Conservation (phyloP, 345 rosid genomes). For the Hevea brasiliensis region DNA sequence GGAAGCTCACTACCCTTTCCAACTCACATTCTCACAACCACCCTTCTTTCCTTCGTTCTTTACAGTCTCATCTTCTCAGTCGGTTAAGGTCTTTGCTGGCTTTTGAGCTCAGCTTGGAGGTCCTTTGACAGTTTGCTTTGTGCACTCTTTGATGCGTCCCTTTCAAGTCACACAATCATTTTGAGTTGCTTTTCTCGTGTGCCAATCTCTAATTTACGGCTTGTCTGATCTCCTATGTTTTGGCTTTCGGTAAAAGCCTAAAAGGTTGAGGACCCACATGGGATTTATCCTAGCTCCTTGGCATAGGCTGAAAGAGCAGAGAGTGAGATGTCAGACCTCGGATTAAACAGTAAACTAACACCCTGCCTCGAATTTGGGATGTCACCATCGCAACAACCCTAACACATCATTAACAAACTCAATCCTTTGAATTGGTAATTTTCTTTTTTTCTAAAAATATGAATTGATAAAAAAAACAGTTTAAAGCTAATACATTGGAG, state of each 20-base stretch:
- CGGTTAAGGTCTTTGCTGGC: not conserved
- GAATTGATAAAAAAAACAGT: no score
- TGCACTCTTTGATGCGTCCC: not conserved
- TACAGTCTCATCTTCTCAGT: not conserved
- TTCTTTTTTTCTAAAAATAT: no score
- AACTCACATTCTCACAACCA: constrained; percentile 7
- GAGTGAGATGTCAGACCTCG: no score
- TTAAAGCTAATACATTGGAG: no score
- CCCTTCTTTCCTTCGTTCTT: not conserved
- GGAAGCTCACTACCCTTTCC: not conserved
- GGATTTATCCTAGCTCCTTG: no score
- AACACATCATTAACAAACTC: no score
- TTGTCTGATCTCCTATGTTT: not conserved
- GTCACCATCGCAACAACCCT: no score
- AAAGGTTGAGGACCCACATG: not conserved
- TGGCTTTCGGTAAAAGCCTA: constrained; percentile 3
- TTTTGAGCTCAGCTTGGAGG: not conserved
- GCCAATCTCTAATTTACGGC: not conserved
- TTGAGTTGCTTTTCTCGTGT: constrained; percentile 12
- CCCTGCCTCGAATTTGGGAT: no score
- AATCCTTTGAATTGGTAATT: not conserved
- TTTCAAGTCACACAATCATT: constrained; percentile 13
- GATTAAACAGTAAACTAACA: no score
- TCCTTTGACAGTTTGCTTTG: not conserved
- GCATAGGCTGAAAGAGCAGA: no score